Conservation (phyloP, 129 eudicot species). For the Tagetes erecta region DNA sequence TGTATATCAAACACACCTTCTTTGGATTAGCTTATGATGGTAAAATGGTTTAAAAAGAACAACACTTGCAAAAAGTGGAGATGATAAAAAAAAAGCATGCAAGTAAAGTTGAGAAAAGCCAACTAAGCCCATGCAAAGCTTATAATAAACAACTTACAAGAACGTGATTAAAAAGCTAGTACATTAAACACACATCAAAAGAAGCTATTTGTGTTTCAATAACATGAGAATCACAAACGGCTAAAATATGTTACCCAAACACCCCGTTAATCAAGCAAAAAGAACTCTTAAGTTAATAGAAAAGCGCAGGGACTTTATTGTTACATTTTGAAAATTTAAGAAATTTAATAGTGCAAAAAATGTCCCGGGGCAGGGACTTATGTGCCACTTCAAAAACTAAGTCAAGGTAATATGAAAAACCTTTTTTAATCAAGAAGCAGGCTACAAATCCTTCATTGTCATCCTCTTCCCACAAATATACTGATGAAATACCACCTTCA, state of each 20-base stretch:
- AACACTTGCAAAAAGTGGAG: not conserved
- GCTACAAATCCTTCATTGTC: slow-evolving; percentile 82
- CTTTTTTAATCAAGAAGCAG: slow-evolving; percentile 92
- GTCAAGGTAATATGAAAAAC: slow-evolving; percentile 38
- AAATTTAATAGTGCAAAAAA: not conserved
- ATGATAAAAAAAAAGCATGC: not conserved
- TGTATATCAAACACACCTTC: not conserved
- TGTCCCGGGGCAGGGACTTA: not conserved
- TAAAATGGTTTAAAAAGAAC: not conserved
- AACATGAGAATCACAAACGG: not conserved
- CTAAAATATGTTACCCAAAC: not conserved
- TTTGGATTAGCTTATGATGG: not conserved
- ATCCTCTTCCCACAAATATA: slow-evolving; percentile 95
- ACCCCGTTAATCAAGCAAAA: not conserved
- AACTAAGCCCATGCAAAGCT: not conserved
- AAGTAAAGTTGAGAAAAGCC: not conserved
- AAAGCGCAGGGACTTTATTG: not conserved
- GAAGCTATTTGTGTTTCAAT: not conserved
- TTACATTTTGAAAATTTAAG: not conserved
- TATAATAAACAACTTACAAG: not conserved
- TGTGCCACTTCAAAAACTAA: not conserved
- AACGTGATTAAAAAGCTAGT: not conserved
- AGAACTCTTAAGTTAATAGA: not conserved
- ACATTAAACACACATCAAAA: not conserved
- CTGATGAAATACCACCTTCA: slow-evolving; percentile 96